Base-by-base conservation (phyloP, 140 eudicot genomes). In the Oenanthe javanica region DNA sequence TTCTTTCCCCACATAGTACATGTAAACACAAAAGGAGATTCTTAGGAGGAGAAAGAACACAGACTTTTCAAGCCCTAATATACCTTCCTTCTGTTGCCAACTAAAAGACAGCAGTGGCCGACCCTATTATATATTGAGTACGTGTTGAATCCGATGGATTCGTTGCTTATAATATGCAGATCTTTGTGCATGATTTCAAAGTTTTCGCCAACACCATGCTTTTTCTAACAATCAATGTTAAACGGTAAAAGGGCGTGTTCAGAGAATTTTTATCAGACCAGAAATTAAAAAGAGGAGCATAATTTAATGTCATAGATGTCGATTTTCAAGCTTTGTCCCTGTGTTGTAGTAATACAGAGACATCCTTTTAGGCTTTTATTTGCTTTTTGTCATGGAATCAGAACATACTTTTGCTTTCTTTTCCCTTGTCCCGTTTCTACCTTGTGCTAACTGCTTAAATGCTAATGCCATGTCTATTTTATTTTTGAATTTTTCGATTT, bases 21-120 rank as follows among this genome's bases (percentile, higher is more conserved):
- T 54, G 5, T 54, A 18, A 54, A 18, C 63, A 54, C 63, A 5
- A 54, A 18, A 54, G 64, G 64, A 55, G 64, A 55, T 5, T 55
- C 64, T 55, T 7, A 55, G 64, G 19, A 55, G 64, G 25, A 55
- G 64, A 55, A 55, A 55, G 64, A 55, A 55, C 25, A 55, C 36
- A 23, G 0, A 61, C 70, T n/a, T 59, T n/a, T 61, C 70, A 61
- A 61, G 7, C 15, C 70, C 15, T 8, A n/a, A 2, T 21, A 59
- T 23, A 61, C 70, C 70, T 61, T 61, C 14, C 70, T 61, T 59
- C 38, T n/a, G 70, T n/a, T 23, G 70, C 70, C 69, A 61, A n/a
- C 70, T 36, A 36, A 61, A 61, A 61, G 70, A 38, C 36, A 61
- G n/a, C 70, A 61, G 70, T 2, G 23, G 70, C 70, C 36, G 38